A percentile compares a stretch with the other conserved stretches of the same genome.
These are phyloP conservation scores for Fusarium proliferatum DNA, from an alignment of 2,329 filamentous ascomycete species.

Conservation along the genomic window DNA sequence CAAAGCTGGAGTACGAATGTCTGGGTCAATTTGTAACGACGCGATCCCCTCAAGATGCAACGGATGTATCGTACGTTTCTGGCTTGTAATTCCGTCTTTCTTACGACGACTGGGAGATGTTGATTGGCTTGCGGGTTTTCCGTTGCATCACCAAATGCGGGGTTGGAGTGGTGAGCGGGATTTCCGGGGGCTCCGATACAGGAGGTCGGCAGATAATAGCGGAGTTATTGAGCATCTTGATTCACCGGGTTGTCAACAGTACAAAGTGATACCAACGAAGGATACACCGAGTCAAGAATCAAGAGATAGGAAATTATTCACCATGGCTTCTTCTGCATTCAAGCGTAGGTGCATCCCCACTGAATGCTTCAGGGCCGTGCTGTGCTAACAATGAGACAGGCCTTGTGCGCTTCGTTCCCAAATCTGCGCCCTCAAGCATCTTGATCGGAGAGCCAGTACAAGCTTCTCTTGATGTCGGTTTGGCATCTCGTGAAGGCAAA, in stretches of 20 bases:
- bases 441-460: neutral
- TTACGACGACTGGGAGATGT: neutral
- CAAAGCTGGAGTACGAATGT: neutral
- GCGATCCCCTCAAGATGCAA: neutral
- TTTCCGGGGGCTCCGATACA: slow-evolving; percentile 18
- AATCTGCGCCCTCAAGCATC: neutral
- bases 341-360: neutral
- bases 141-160: neutral
- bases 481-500: neutral
- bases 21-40: neutral
- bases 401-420: slow-evolving; percentile 12
- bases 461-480: neutral
- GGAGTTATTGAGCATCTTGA: neutral
- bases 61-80: slow-evolving; percentile 8
- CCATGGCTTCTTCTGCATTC: neutral
- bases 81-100: neutral
- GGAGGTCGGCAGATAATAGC: neutral
- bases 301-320: neutral
- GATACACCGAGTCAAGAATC: rapidly evolving
- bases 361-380: rapidly evolving
- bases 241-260: neutral
- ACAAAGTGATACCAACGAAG: neutral
- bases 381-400: neutral
- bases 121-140: neutral
- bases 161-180: neutral